Conservation (phyloP, 176 grass and related monocot species). For the Bothriochloa decipiens region DNA sequence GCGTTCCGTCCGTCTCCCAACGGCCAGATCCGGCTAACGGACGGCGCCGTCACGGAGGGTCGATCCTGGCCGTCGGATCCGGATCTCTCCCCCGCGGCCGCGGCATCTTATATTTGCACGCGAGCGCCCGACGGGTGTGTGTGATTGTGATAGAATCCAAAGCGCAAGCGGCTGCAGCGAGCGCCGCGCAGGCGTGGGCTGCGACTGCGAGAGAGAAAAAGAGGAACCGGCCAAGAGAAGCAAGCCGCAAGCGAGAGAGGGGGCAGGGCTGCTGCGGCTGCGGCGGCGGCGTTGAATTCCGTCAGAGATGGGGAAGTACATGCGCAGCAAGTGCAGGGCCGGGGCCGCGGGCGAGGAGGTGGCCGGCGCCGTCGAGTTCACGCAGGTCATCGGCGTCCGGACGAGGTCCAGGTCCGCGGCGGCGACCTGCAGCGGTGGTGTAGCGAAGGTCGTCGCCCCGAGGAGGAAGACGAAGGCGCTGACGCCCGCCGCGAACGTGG, state of each 20-base stretch:
- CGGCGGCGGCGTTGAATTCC: not conserved
- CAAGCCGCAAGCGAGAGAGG: not conserved
- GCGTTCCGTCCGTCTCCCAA: conserved; percentile 2
- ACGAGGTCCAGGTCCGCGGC: conserved; percentile 60
- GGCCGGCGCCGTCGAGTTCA: conserved; percentile 58
- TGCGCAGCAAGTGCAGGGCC: conserved; percentile 66
- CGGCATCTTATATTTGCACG: conserved; percentile 44
- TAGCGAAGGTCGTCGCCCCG: conserved; percentile 6
- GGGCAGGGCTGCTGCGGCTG: not conserved
- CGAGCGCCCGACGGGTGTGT: not conserved
- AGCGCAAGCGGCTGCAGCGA: conserved; percentile 10
- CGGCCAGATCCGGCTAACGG: conserved; percentile 41
- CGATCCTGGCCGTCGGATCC: conserved; percentile 44
- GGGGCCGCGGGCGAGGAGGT: conserved; percentile 48
- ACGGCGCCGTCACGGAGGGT: conserved; percentile 19
- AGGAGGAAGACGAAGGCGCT: conserved; percentile 47
- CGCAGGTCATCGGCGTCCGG: conserved; percentile 68
- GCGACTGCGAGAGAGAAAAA: conserved; percentile 22
- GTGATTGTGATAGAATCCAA: conserved; percentile 35
- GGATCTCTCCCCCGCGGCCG: conserved; percentile 21
- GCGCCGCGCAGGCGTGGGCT: conserved; percentile 7
- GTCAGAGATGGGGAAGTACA: conserved; percentile 81
- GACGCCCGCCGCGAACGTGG: not conserved
- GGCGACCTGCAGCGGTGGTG: not conserved
- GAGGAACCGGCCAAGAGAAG: conserved; percentile 40